Evolutionary conservation across 805 yeast species (phyloP).

Genomic region (Brettanomyces custersianus): DNA sequence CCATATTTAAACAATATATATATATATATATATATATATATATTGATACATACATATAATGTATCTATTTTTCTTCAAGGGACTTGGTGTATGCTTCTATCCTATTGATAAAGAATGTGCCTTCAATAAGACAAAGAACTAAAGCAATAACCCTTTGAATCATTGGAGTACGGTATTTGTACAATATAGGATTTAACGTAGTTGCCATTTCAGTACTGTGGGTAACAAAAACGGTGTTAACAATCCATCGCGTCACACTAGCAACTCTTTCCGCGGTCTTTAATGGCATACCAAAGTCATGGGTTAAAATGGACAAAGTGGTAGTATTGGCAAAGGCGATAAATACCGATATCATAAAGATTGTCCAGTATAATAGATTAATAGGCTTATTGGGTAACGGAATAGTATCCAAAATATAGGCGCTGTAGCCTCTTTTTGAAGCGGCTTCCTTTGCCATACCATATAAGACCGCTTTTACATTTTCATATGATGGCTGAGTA

Average conservation of each 20-base stretch:
- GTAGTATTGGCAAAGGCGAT: conserved; percentile 8
- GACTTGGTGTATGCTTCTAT: conserved; percentile 17
- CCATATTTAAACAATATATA: neutral
- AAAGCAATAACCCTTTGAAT: conserved; percentile 43
- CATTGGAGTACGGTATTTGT: conserved; percentile 53
- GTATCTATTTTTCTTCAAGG: neutral
- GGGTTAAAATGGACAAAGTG: conserved; percentile 3
- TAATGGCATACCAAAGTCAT: conserved; percentile 5
- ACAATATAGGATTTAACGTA: conserved; percentile 40
- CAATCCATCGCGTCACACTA: conserved; percentile 6
- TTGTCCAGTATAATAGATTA: conserved; percentile 24
- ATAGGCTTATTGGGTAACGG: conserved; percentile 29
- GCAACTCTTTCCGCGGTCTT: conserved; percentile 5
- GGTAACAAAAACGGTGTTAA: conserved; percentile 22
- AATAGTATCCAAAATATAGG: conserved; percentile 19
- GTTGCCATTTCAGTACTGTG: conserved; percentile 47
- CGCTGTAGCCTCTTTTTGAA: conserved; percentile 47
- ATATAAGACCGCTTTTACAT: conserved; percentile 47
- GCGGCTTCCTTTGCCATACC: conserved; percentile 76
- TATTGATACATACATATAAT: neutral
- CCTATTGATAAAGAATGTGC: conserved; percentile 42
- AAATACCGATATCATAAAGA: conserved; percentile 4
- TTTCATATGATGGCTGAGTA: conserved; percentile 32
- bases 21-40: neutral
- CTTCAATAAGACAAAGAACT: conserved; percentile 49